Evolutionary conservation across 495 filamentous ascomycete genomes (phyloP).

Genomic region (Xylaria flabelliformis): DNA sequence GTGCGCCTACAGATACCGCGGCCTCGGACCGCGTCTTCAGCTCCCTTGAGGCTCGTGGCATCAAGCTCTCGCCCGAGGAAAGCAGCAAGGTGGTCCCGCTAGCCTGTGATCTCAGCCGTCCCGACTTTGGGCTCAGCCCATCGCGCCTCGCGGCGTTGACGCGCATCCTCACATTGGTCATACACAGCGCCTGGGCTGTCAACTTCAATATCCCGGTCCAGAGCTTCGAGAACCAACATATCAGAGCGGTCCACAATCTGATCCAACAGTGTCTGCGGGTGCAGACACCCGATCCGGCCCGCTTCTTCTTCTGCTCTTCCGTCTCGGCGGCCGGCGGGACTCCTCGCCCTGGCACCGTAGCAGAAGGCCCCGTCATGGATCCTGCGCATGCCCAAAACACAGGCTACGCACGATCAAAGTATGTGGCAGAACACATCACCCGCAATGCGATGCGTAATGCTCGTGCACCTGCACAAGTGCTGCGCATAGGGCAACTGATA

Average conservation of each 20-base stretch:
- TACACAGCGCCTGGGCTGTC: slow-evolving; percentile 66
- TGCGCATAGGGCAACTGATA: slow-evolving; percentile 66
- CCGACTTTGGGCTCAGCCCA: slow-evolving; percentile 53
- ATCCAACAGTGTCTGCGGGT: slow-evolving; percentile 59
- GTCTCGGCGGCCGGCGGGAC: slow-evolving; percentile 55
- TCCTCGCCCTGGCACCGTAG: slow-evolving; percentile 43
- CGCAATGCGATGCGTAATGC: slow-evolving; percentile 41
- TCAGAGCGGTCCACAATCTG: slow-evolving; percentile 59
- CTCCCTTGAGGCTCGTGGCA: slow-evolving; percentile 28
- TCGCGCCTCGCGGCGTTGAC: slow-evolving; percentile 47
- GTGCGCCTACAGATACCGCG: slow-evolving; percentile 43
- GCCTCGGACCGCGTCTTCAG: slow-evolving; percentile 35
- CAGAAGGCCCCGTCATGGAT: slow-evolving; percentile 47
- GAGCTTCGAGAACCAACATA: slow-evolving; percentile 54
- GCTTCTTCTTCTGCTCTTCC: slow-evolving; percentile 59
- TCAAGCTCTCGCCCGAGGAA: slow-evolving; percentile 22
- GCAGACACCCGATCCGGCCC: slow-evolving; percentile 48
- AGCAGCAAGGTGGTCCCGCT: slow-evolving; percentile 51
- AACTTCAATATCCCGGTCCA: slow-evolving; percentile 58
- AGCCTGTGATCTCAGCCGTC: slow-evolving; percentile 48
- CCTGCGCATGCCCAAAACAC: slow-evolving; percentile 53
- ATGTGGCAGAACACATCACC: slow-evolving; percentile 65
- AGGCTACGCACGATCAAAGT: slow-evolving; percentile 69
- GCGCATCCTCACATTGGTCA: slow-evolving; percentile 53
- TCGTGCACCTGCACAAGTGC: slow-evolving; percentile 46